Evolutionary conservation across 2,329 filamentous ascomycete species (phyloP), one percentile per base, ranked within the genome.

Genomic region (Calonectria ilicicola): DNA sequence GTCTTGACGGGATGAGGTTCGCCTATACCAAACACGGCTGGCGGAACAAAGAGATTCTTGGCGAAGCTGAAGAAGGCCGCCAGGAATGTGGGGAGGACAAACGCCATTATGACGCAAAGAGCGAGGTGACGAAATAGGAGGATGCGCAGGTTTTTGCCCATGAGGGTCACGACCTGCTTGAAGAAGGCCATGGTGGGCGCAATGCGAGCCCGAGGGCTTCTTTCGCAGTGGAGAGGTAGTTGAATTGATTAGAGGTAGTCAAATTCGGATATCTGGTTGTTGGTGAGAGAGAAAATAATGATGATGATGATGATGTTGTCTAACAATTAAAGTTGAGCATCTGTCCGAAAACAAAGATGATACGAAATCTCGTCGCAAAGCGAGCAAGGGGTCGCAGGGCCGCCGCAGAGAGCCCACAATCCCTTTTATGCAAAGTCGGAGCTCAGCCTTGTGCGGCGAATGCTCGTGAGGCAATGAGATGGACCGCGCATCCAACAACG

Each of bases 21-120:
- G 53, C 92, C 93, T 75, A 98, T 91, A 53, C 96, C 96, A 79
- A 89, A 98, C 3, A 89, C 85, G 1, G 93, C 93, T 1, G 94
- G 93, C 1, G 95, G 93, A 4, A 96, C 90, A 79, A 98, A 96
- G 74, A 98, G 90, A 81, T 96, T 96, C 77, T 94, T 93, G 19
- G 95, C 93, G 82, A 93, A 96, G 66, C 87, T 90, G 72, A 93
- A 87, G 78, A 93, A 91, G 26, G 88, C 84, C 47, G 90, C 87
- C 65, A 93, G 83, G 53, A 89, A 80, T 38, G 93, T 83, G 3
- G 92, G 92, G 1, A 93, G 85, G 23, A 93, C 46, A 63, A 93
- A 87, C 7, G 91, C 89, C 77, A 91, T 89, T 73, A 91, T 83
- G 53, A 88, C 71, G 2, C 90, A 90, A 26, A 88, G 84, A 6